Percentiles rank a stretch among this genome's conserved stretches.
phyloP scores from a whole-genome alignment of 495 filamentous ascomycete species.

The Rostrohypoxylon terebratum region DNA sequence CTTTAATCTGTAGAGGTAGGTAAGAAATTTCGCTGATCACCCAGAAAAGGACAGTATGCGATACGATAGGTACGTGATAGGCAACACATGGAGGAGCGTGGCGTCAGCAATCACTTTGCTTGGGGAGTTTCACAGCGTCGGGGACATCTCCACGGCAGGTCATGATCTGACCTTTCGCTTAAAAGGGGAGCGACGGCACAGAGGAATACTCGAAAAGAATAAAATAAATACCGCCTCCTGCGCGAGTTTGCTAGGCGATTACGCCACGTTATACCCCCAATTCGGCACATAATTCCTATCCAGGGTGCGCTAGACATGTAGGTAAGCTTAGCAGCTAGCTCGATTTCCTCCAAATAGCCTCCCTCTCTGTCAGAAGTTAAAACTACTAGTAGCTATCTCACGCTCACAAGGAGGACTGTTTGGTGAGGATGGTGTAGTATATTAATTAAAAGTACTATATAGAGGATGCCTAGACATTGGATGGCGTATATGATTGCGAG shows the following conservation, averaged over 20 bases:
- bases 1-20: background rate
- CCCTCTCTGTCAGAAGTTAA: conserved; percentile 26
- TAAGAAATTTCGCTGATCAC: conserved; percentile 18
- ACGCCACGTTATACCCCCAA: conserved; percentile 16
- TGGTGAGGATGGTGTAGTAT: background rate
- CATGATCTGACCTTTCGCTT: conserved; percentile 17
- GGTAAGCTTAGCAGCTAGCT: conserved; percentile 21
- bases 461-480: background rate
- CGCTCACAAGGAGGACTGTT: conserved; percentile 4
- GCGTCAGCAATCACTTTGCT: conserved; percentile 36
- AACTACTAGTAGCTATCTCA: conserved; percentile 19
- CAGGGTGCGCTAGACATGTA: conserved; percentile 4
- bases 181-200: conserved; percentile 1
- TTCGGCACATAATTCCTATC: conserved; percentile 11
- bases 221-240: background rate
- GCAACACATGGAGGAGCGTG: conserved; percentile 19
- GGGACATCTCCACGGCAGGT: conserved; percentile 20
- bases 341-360: conserved; percentile 10
- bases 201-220: background rate
- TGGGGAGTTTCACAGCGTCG: conserved; percentile 34
- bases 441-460: conserved; percentile 14
- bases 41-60: conserved; percentile 12
- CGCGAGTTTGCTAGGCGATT: background rate
- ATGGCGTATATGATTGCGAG: conserved; percentile 10
- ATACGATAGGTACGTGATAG: conserved; percentile 27